Percentiles rank a stretch among this genome's conserved stretches.
Conservation (phyloP, 805 yeast genomes). For the Ogataea trehaloabstinens region DNA sequence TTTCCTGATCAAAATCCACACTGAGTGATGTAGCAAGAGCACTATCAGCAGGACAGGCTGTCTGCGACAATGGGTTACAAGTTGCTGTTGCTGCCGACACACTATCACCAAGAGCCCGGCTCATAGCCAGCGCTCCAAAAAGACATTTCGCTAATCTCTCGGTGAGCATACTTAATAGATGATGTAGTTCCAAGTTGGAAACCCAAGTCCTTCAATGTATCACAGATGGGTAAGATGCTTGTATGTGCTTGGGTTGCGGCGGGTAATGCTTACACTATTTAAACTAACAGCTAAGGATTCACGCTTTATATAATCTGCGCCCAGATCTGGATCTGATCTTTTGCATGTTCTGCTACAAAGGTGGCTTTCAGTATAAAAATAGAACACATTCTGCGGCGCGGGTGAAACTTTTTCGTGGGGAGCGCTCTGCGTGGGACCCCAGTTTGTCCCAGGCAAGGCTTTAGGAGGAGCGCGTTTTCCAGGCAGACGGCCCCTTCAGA, state of each 20-base stretch:
- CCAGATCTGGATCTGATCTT: not conserved
- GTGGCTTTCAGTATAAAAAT: not conserved
- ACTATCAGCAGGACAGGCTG: conserved; percentile 39
- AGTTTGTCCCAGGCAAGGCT: no score
- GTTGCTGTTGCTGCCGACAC: conserved; percentile 12
- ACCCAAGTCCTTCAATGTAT: no score
- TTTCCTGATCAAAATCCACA: conserved; percentile 50
- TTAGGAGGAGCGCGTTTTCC: no score
- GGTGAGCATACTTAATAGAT: no score
- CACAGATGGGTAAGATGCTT: no score
- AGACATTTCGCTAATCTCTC: not conserved
- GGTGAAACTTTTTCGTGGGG: not conserved
- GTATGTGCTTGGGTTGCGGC: no score
- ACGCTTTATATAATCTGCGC: no score
- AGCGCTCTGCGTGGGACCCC: no score
- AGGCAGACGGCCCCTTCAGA: no score
- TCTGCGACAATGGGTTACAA: conserved; percentile 32
- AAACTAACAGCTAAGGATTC: no score
- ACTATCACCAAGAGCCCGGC: not conserved
- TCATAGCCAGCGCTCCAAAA: not conserved
- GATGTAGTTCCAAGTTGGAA: no score
- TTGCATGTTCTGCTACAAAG: not conserved
- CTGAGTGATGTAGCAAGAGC: conserved; percentile 61
- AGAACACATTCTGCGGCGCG: not conserved
- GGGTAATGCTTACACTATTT: no score